These are phyloP conservation scores for Bruguiera hainesii DNA, from an alignment of 441 rosid species.

Conservation along the genomic window DNA sequence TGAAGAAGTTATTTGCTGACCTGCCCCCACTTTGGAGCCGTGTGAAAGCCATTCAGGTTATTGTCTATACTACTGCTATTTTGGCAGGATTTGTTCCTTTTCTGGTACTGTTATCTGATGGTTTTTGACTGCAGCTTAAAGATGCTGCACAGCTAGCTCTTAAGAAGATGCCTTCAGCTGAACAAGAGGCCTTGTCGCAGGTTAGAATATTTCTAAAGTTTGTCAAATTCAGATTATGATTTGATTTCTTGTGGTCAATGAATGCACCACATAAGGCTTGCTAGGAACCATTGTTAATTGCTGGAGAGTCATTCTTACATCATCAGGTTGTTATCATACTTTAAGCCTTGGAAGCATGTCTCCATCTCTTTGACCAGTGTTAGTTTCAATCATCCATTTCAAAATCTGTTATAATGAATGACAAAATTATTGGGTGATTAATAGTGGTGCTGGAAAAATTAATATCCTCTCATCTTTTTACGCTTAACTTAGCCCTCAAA, in stretches of 20 bases:
- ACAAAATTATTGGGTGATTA: too few relatives aligned
- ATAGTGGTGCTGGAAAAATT: too few relatives aligned
- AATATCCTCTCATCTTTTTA: too few relatives aligned
- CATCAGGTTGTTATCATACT: not conserved
- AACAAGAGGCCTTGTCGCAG: conserved; percentile 92
- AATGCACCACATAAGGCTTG: conserved; percentile 2
- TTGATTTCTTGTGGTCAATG: not conserved
- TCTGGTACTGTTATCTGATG: conserved; percentile 18
- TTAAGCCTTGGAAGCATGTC: not conserved
- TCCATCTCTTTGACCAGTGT: not conserved
- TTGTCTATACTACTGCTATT: conserved; percentile 20
- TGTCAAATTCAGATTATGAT: conserved; percentile 3
- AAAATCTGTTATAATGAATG: too few relatives aligned
- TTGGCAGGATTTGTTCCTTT: conserved; percentile 11
- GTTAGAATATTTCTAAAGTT: conserved; percentile 31
- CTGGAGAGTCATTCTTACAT: not conserved
- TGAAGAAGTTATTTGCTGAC: conserved; percentile 70
- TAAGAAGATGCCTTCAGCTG: conserved; percentile 90
- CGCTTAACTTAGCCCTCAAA: not conserved
- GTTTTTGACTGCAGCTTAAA: conserved; percentile 59
- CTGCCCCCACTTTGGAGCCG: conserved; percentile 91
- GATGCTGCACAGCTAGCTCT: conserved; percentile 93
- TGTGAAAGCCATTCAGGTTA: conserved; percentile 93
- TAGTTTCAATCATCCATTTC: too few relatives aligned
- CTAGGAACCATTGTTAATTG: too few relatives aligned